phyloP scores from a whole-genome alignment of 78 protist genomes.

The Pelomyxa schiedti region DNA sequence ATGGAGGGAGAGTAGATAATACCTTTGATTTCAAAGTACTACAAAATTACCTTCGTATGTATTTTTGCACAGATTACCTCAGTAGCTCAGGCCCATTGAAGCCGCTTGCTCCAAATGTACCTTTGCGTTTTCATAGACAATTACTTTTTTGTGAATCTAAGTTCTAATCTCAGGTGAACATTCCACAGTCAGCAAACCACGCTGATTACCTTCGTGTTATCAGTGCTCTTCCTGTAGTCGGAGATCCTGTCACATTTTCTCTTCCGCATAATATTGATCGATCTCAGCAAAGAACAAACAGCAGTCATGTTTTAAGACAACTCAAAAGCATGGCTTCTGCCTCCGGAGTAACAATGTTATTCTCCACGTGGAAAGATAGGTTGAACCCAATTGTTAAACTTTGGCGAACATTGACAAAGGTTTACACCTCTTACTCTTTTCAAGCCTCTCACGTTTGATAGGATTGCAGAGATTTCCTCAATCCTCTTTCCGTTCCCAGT shows the following conservation, averaged over 20 bases:
- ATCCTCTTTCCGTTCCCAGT: background rate
- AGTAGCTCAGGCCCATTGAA: background rate
- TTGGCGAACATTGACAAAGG: slow-evolving; percentile 15
- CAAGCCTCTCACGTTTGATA: no score
- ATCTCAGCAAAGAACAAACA: slow-evolving; percentile 11
- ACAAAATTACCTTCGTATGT: slow-evolving; percentile 40
- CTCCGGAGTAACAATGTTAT: background rate
- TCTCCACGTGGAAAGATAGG: slow-evolving; percentile 16
- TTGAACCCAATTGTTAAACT: slow-evolving; percentile 3
- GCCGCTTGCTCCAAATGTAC: slow-evolving; percentile 2
- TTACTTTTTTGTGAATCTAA: no score
- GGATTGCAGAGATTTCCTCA: no score
- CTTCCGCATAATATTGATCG: slow-evolving; percentile 63
- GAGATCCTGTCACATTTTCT: slow-evolving; percentile 41
- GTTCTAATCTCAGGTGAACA: no score
- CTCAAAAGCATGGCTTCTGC: background rate
- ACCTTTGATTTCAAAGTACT: slow-evolving; percentile 65
- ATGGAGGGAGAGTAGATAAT: slow-evolving; percentile 79
- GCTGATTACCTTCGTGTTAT: slow-evolving; percentile 5
- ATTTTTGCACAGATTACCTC: slow-evolving; percentile 10
- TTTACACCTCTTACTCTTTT: no score
- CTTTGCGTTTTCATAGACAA: no score
- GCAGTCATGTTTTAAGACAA: background rate
- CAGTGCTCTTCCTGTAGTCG: slow-evolving; percentile 32
- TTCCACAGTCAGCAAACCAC: background rate